Evolutionary conservation across 179 eudicot genomes (phyloP).

Genomic region (Spinacia oleracea): DNA sequence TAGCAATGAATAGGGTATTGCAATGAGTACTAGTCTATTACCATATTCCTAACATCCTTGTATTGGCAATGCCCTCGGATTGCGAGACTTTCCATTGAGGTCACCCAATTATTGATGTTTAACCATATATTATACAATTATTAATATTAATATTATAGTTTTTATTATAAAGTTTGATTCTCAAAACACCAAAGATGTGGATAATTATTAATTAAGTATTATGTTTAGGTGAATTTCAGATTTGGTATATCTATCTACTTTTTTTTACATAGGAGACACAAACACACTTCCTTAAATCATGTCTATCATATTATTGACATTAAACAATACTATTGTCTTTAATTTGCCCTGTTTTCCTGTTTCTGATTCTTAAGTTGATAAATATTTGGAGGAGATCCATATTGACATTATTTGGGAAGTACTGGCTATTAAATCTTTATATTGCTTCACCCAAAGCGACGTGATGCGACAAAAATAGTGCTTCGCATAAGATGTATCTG

Average conservation of each 20-base stretch:
- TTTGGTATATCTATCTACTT: not conserved
- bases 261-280: not conserved
- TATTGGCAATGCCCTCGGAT: conserved; percentile 14
- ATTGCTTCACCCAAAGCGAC: too few relatives aligned
- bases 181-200: conserved; percentile 13
- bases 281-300: not conserved
- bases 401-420: too few relatives aligned
- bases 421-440: too few relatives aligned
- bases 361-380: too few relatives aligned
- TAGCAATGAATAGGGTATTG: too few relatives aligned
- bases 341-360: too few relatives aligned
- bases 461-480: too few relatives aligned
- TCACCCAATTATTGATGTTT: conserved; percentile 14
- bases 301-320: not conserved
- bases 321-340: too few relatives aligned
- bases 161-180: conserved; percentile 16
- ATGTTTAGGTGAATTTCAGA: conserved; percentile 1
- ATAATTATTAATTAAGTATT: too few relatives aligned
- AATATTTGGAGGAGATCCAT: too few relatives aligned
- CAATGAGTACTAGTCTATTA: not conserved
- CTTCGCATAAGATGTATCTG: too few relatives aligned
- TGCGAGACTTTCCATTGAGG: conserved; percentile 16
- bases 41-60: not conserved
- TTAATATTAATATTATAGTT: too few relatives aligned
- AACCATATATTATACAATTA: not conserved